Evolutionary conservation across 768 basidiomycete genomes (phyloP), one percentile per base, ranked within the genome.

Genomic region (Saitozyma sp.): DNA sequence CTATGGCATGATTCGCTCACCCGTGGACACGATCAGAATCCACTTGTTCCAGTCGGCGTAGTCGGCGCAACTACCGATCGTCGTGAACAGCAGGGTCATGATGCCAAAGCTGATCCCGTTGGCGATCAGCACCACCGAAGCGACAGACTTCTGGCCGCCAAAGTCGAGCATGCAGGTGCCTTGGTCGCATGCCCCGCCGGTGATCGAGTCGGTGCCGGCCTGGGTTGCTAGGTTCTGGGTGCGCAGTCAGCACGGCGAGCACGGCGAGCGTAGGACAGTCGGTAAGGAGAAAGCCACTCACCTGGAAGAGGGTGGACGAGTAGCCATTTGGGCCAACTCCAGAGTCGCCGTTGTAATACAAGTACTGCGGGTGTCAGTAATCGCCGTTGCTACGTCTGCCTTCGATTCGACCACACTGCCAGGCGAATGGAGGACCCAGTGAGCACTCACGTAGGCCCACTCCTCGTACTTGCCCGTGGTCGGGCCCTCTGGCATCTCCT

Each of bases 21-120:
- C 78, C 0, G 90, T 92, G 9, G 88, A 76, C 16, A 82, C 82
- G 20, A 91, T 80, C n/a, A 92, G 81, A 9, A 91, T 76, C 89
- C 89, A 91, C 13, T 88, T 85, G 17, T 89, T 89, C 69, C 91
- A 90, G 6, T 80, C 83, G 5, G 88, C 87, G 65, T 89, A 90
- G 72, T 90, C 88, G 0, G 87, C 88, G 4, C 86, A 86, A 9
- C 81, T 81, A 10, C 87, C 86, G 48, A 92, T 86, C 0, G 89
- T 90, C 2, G 90, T 92, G 80, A 92, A 90, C 52, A 91, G 85
- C 40, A 84, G 64, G 0, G 90, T 90, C 89, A 62, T 62, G 58
- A 88, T 85, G 10, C 88, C 88, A 64, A 52, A 52, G 70, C 86
- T 86, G 56, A 87, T 80, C 0, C 90, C 89, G 52, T 89, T 91